Percentiles rank a stretch among this genome's conserved stretches.
Conservation (phyloP, 495 filamentous ascomycete species). For the Penicillium canariense region DNA sequence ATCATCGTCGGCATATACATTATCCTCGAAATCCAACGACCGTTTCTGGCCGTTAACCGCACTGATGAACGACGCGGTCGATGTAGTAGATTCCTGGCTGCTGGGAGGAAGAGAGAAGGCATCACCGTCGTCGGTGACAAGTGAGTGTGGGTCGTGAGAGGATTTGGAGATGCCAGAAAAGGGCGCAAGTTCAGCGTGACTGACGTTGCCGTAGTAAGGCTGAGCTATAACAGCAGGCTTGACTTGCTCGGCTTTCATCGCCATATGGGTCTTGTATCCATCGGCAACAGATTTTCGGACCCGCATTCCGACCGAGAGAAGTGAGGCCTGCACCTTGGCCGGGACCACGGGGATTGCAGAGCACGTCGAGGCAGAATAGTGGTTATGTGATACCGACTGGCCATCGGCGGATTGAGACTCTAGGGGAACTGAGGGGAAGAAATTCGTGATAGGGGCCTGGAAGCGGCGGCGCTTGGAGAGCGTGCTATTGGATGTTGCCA, state of each 20-base stretch:
- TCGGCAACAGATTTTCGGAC: conserved; percentile 88
- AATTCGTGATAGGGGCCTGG: conserved; percentile 47
- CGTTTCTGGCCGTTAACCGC: conserved; percentile 24
- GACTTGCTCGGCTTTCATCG: conserved; percentile 28
- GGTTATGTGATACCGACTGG: conserved; percentile 34
- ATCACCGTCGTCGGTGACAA: conserved; percentile 40
- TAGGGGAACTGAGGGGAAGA: conserved; percentile 30
- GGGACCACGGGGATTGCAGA: conserved; percentile 53
- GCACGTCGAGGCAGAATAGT: conserved; percentile 44
- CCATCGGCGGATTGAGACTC: conserved; percentile 12
- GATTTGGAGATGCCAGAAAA: conserved; percentile 74
- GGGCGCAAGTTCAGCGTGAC: conserved; percentile 59
- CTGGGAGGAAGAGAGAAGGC: conserved; percentile 43
- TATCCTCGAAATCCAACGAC: conserved; percentile 36
- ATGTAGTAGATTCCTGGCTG: conserved; percentile 43
- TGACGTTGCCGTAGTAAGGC: conserved; percentile 15
- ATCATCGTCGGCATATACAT: conserved; percentile 49
- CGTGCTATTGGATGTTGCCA: conserved; percentile 20
- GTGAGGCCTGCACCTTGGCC: conserved; percentile 64
- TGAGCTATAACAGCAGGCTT: conserved; percentile 21
- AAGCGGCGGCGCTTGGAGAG: conserved; percentile 46
- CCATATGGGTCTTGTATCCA: conserved; percentile 73
- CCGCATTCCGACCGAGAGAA: conserved; percentile 88
- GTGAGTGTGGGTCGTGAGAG: conserved; percentile 5
- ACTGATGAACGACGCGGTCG: conserved; percentile 12